Conservation (phyloP, 352 stramenopile species). For the Phytophthora litchii region DNA sequence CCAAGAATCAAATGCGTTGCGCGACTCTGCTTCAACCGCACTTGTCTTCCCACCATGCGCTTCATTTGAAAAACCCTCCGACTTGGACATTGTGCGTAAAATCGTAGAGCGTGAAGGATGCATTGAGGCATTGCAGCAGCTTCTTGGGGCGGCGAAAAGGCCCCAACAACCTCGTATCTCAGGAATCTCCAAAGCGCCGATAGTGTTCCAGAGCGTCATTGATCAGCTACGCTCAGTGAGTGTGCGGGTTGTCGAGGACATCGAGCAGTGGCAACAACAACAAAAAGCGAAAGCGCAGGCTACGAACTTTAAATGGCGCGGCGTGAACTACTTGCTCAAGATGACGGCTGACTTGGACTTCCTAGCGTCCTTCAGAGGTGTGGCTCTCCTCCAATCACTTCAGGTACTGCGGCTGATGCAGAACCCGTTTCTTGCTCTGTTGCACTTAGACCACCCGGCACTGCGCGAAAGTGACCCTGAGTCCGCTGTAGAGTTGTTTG, state of each 20-base stretch:
- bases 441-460: constrained; percentile 65
- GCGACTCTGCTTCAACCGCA: constrained; percentile 2
- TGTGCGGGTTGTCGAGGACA: constrained; percentile 74
- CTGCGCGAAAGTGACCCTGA: constrained; percentile 39
- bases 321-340: constrained; percentile 83
- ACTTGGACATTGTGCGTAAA: constrained; percentile 73
- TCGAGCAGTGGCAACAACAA: constrained; percentile 57
- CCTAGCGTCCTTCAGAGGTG: constrained; percentile 35
- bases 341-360: constrained; percentile 75
- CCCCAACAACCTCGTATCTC: constrained; percentile 26
- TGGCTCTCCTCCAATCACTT: constrained; percentile 45
- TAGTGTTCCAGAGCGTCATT: constrained; percentile 70
- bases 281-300: constrained; percentile 29
- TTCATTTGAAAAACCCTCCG: constrained; percentile 46
- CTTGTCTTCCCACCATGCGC: constrained; percentile 38
- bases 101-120: constrained; percentile 86
- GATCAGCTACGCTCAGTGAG: constrained; percentile 67
- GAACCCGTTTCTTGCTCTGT: constrained; percentile 68
- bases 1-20: not conserved
- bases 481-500: constrained; percentile 30
- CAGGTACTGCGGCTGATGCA: constrained; percentile 50
- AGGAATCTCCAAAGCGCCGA: constrained; percentile 41
- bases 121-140: constrained; percentile 70
- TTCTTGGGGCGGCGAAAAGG: constrained; percentile 37
- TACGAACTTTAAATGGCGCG: constrained; percentile 69